Evolutionary conservation across 805 yeast species (phyloP), one percentile per base, ranked within the genome.

Genomic region (Candida loeiensis): DNA sequence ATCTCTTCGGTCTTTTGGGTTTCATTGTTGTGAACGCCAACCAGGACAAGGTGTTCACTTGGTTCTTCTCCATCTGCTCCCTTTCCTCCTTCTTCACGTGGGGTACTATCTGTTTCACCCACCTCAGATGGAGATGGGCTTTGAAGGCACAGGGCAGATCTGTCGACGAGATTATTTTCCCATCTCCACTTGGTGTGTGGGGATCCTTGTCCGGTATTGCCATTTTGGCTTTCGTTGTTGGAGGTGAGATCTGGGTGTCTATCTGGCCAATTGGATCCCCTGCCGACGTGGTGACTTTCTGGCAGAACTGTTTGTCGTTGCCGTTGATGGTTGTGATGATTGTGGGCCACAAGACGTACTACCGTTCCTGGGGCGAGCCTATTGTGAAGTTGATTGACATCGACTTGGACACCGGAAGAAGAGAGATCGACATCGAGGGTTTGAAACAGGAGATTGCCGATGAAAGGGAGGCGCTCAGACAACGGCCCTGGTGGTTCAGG

Each of bases 231-330:
- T 55, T 65, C 26, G 54, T 66, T 41, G 61, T 68, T 22, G 50
- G 55, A 28, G 67, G 69, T 18, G 65, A 64, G 44, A 51, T 68
- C 38, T 68, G 70, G 64, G 58, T 64, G 4, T 60, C 74, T 2
- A 50, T 66, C 38, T 67, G 54, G 54, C 73, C 73, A 27, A 56
- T 59, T 34, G 40, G 47, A 14, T 59, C 60, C 13, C 46, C 47
- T 27, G 60, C 69, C 13, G 49, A 40, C 43, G 71, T 66, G 8
- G 52, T 49, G 22, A 56, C 56, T 4, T 78, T 78, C 59, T 76
- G 79, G 66, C 65, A 76, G 52, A 59, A 70, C 43, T 77, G 79
- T 59, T 55, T 76, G 44, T 54, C 59, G 11, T 50, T 56, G 49
- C 60, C 60, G n/a, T 45, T 56, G 25, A 65, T 74, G 59, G 44